Base-by-base conservation (phyloP, 768 basidiomycete genomes). In the Lactarius sp. region DNA sequence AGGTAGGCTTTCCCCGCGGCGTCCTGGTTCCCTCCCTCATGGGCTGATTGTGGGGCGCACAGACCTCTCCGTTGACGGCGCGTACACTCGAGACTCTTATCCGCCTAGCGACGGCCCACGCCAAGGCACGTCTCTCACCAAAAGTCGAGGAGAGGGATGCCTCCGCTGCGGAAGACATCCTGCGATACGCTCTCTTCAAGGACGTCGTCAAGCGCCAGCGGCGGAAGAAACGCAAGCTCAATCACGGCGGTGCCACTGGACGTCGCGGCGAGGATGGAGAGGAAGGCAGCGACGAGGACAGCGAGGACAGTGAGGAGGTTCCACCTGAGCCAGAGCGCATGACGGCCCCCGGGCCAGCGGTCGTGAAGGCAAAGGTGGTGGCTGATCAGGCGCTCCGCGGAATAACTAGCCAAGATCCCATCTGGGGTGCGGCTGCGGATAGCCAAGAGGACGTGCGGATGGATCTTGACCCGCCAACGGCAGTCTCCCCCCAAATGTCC, bases 71-170 rank as follows among this genome's bases (percentile, higher is more conserved):
- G 10, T 78, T 99, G 69, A 99, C 97, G 3, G 96, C 97, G 20
- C 95, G 97, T 82, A 97, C 97, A 3, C 85, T 99, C 63, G 97
- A 99, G 76, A 99, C 97, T 0, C 83, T 99, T 53, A 99, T 99
- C 74, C 97, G 97, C 79, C 83, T 99, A 9, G 86, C 97, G 5
- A 99, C 96, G 18, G 97, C 97, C 1, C 97, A 99, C 75, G 97
- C 97, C 51, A 99, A 99, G 75, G 86, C 94, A 16, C 87, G 96
- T 20, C 81, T 99, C 9, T 95, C 94, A 8, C 63, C 83, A 50
- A 90, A 90, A 68, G 92, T 99, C 12, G 86, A 92, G 70, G 83
- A 88, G 71, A 77, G 79, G 2, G 97, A 99, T 77, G 94, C 97
- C 18, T 81, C 80, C 69, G 87, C 88, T 47, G 97, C 97, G 2